Base-by-base conservation (phyloP, 1,139 yeast species). In the Saccharomycopsis hybrid region DNA sequence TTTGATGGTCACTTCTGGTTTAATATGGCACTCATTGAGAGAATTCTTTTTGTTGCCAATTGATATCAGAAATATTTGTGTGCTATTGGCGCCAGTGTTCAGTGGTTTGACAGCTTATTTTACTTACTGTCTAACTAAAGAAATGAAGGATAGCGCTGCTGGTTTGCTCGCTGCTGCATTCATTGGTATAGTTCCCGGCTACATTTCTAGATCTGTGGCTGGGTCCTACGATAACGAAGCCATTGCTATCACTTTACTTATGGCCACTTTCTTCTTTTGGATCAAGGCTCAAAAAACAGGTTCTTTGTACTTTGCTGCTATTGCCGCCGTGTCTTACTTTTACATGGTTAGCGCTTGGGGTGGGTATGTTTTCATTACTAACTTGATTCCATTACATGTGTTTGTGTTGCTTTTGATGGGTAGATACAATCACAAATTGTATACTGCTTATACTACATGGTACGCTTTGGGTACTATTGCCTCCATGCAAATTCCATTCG, bases 261-360 rank as follows among this genome's bases (percentile, higher is more conserved):
- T 94, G 97, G 85, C 92, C 36, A 88, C 98, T 7, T 94, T 94
- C 67, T 90, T 82, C 73, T 78, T 88, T 57, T 94, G 99, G 99
- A 85, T 92, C 68, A 89, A 88, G 68, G 83, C 96, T 13, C 77
- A 88, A 69, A 92, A 90, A 67, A 71, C 85, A 46, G 99, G 99
- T 33, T 86, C 96, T 2, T 83, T 89, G 18, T 76, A 86, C 59
- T 87, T 83, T 73, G 95, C 90, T 24, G 76, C 94, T 4, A 70
- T 85, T 60, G 82, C 97, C 36, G 95, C 98, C 2, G 66, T 88
- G 45, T 85, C 83, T 61, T 94, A 94, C 72, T 94, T 94, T 68
- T 94, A 94, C 74, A 94, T 94, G 99, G 99, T 94, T 48, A 84
- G 96, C 49, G 98, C 99, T n/a, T 94, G 99, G 99, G 98, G 98